phyloP scores from a whole-genome alignment of 495 filamentous ascomycete species.

The Penicillium subrubescens region DNA sequence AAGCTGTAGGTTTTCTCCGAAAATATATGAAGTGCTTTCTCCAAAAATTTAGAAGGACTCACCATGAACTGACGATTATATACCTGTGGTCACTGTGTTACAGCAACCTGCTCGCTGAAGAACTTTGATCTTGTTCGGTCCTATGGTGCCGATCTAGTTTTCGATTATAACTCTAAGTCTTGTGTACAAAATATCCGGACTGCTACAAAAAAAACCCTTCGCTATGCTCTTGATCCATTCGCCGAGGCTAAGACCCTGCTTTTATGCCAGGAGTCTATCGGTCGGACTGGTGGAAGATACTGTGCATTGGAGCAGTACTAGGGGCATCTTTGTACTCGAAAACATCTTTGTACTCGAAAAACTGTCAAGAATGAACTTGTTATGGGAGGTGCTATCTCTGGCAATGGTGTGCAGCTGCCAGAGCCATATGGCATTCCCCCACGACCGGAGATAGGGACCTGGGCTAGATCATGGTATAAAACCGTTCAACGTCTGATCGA shows the following conservation, averaged over 20 bases:
- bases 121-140: slow-evolving; percentile 57
- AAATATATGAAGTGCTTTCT: too few relatives aligned
- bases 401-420: slow-evolving; percentile 30
- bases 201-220: slow-evolving; percentile 38
- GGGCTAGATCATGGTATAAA: slow-evolving; percentile 24
- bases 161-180: slow-evolving; percentile 54
- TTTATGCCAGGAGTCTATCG: slow-evolving; percentile 45
- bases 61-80: background rate
- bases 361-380: slow-evolving; percentile 34
- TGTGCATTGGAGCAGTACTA: slow-evolving; percentile 39
- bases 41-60: too few relatives aligned
- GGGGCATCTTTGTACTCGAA: slow-evolving; percentile 24
- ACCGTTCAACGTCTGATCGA: slow-evolving; percentile 26
- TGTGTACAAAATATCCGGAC: slow-evolving; percentile 45
- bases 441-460: slow-evolving; percentile 23
- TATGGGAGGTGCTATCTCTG: slow-evolving; percentile 32
- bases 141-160: slow-evolving; percentile 54
- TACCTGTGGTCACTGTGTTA: slow-evolving; percentile 45
- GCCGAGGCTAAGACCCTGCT: slow-evolving; percentile 34
- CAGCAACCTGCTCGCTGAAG: slow-evolving; percentile 56
- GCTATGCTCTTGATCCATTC: slow-evolving; percentile 46
- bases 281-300: slow-evolving; percentile 46
- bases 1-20: slow-evolving; percentile 27
- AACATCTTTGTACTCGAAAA: slow-evolving; percentile 24
- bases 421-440: slow-evolving; percentile 31